These are phyloP conservation scores for Metroxylon sagu DNA, from an alignment of 176 grass and related monocot genomes.

Conservation along the genomic window DNA sequence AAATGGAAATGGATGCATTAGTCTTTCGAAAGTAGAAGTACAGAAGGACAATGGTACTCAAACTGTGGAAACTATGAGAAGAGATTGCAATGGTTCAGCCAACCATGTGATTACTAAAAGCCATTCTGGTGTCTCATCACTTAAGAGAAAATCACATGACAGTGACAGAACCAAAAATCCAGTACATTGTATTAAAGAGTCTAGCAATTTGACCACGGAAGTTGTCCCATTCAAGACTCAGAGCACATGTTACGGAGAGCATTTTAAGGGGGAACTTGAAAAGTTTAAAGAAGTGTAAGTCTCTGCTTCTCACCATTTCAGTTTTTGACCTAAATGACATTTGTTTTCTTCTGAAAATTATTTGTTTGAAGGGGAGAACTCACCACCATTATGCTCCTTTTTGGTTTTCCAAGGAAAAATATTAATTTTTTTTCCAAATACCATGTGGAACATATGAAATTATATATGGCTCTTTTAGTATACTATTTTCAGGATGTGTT, in stretches of 20 bases:
- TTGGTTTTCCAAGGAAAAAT: too few relatives aligned
- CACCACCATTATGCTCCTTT: too few relatives aligned
- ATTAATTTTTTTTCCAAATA: too few relatives aligned
- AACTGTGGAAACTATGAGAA: slow-evolving; percentile 12
- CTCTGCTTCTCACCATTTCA: not conserved
- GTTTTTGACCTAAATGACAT: too few relatives aligned
- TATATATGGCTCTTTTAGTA: too few relatives aligned
- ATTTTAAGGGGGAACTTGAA: slow-evolving; percentile 32
- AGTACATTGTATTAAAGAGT: slow-evolving; percentile 27
- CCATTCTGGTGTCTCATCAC: slow-evolving; percentile 11
- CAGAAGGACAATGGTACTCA: slow-evolving; percentile 8
- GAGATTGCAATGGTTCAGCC: slow-evolving; percentile 17
- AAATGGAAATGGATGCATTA: slow-evolving; percentile 39
- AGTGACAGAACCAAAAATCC: slow-evolving; percentile 14
- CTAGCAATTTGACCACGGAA: slow-evolving; percentile 22
- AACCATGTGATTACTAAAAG: slow-evolving; percentile 3
- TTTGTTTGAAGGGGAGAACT: too few relatives aligned
- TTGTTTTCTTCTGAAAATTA: too few relatives aligned
- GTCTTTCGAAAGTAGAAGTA: slow-evolving; percentile 7
- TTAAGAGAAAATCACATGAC: slow-evolving; percentile 19
- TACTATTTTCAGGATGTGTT: too few relatives aligned
- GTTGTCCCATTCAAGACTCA: slow-evolving; percentile 27
- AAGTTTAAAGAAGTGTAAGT: slow-evolving; percentile 79
- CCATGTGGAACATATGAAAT: too few relatives aligned
- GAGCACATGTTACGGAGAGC: slow-evolving; percentile 15